Base-by-base conservation (phyloP, 139 green algal species). In the Chlorella sp. region DNA sequence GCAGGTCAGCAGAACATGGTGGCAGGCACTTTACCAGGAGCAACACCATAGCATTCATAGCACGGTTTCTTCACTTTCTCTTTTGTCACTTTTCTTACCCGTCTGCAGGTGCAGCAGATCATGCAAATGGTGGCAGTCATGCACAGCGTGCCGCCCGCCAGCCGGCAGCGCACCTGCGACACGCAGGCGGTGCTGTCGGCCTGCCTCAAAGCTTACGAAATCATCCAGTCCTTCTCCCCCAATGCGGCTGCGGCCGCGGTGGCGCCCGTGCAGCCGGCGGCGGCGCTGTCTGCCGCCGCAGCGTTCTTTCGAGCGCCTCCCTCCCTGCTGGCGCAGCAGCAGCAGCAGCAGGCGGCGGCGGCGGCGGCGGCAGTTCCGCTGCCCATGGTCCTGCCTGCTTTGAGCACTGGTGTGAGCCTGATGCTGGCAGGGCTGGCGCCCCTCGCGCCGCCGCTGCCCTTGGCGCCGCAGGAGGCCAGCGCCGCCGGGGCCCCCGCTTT, bases 161-260 rank as follows among this genome's bases (percentile, higher is more conserved):
- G 5, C 24, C 37, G 37, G n/a, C 83, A 79, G 83, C 66, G 36
- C 83, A 88, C 40, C 37, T 88, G 83, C 64, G 66, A 88, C 66
- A 80, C 83, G 1, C 26, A 88, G 39, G 83, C 83, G 0, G 83
- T 88, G 11, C 53, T 88, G 36, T 88, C 83, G 12, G 83, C 83
- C 66, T 88, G 83, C 83, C 81, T 61, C 66, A 88, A 88, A 37
- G 83, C 83, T 0, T 88, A 40, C 42, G 83, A 88, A 37, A 88
- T 88, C 83, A 88, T 88, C 34, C 60, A 77, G 60, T 87, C 82
- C 4, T 87, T 87, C 53, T 75, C 68, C 68, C 5, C 77, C 64
- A 71, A 28, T 24, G 79, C 34, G 60, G 60, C 60, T 0, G 21
- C 34, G 21, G 82, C 21, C 22, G 82, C 22, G 21, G 19, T 36